phyloP scores from a whole-genome alignment of 306 rosid genomes.

The Cicer bijugum region DNA sequence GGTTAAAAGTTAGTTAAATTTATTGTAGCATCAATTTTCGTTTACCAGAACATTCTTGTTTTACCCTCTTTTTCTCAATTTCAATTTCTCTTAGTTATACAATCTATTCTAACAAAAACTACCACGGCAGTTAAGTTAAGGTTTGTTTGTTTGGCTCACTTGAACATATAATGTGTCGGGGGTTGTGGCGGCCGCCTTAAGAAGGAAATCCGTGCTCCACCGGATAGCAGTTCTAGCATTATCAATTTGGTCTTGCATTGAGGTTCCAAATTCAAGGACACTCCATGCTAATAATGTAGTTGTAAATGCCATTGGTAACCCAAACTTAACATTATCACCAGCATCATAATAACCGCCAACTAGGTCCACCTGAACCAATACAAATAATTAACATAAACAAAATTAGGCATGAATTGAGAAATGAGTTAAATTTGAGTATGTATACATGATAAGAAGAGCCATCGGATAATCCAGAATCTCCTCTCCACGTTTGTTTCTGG shows the following conservation, averaged over 20 bases:
- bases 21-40: no score
- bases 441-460: conserved; percentile 81
- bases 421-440: not conserved
- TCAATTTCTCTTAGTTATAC: no score
- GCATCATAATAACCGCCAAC: conserved; percentile 97
- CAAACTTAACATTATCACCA: conserved; percentile 90
- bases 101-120: no score
- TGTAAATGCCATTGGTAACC: conserved; percentile 91
- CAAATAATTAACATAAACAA: not conserved
- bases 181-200: conserved; percentile 77
- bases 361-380: conserved; percentile 68
- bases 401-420: not conserved
- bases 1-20: no score
- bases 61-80: no score
- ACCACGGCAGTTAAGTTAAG: no score
- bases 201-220: conserved; percentile 81
- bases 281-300: conserved; percentile 90
- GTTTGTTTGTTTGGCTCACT: conserved; percentile 46
- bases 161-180: conserved; percentile 85
- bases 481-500: conserved; percentile 76
- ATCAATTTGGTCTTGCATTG: conserved; percentile 63
- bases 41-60: no score
- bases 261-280: conserved; percentile 79
- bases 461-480: conserved; percentile 77
- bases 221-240: conserved; percentile 72